Evolutionary conservation across 1,284 basidiomycete genomes (phyloP), one percentile per base, ranked within the genome.

Genomic region (Ceratobasidium sp.): DNA sequence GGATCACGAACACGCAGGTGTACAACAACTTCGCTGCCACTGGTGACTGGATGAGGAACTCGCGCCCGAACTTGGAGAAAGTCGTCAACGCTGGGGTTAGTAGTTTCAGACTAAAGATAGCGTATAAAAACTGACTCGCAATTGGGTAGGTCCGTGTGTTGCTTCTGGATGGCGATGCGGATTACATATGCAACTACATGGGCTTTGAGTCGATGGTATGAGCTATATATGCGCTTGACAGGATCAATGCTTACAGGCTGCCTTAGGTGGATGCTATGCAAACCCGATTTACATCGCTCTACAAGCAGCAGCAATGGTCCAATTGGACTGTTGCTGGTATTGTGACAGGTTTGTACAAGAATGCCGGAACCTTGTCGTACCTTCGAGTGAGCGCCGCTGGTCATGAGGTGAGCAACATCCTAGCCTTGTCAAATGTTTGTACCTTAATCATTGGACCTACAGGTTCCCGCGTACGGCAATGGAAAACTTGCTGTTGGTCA

Each of bases 21-120:
- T 77, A 77, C 79, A 49, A 79, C 76, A 89, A 90, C 80, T 91
- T 91, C 78, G 87, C 87, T 1, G 79, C 80, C 11, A 89, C 89
- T 17, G 90, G 89, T 40, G 90, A 91, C 77, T 90, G 89, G 89
- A 90, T 90, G 89, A 84, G 86, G 62, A 90, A 87, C 80, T 88
- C 88, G 9, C 82, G 86, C 15, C 88, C 87, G 1, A 80, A 88
- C 77, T 83, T 91, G 29, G 89, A 90, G 81, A 85, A 83, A 32
- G 89, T 91, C 6, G 89, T 91, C 79, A 85, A 29, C 25, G 25
- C 25, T 29, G 25, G 25, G 25, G 25, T 29, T 29, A 29, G 25
- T 29, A 29, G 25, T 90, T 77, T 86, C 89, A 59, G 89, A 89
- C 76, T 29, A 29, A 29, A 29, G 25, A 29, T 29, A 29, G 25